These are phyloP conservation scores for Pseudoperonospora humuli DNA, from an alignment of 352 stramenopile species.

Conservation along the genomic window DNA sequence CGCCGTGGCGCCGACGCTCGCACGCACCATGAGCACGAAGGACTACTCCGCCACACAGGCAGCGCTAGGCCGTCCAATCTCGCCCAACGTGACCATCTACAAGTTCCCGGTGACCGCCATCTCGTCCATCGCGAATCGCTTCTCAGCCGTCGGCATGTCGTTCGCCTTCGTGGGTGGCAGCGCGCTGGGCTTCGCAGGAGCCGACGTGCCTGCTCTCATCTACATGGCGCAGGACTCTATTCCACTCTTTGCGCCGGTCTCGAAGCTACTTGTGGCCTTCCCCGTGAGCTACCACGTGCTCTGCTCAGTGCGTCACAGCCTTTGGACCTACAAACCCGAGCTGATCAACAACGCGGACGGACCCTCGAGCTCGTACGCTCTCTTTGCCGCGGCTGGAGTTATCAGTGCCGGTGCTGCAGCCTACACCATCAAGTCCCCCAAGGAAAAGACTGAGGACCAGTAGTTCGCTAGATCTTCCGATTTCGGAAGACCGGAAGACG, in stretches of 20 bases:
- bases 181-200: slow-evolving; percentile 64
- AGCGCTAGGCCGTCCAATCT: slow-evolving; percentile 86
- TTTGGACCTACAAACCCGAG: slow-evolving; percentile 89
- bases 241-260: slow-evolving; percentile 58
- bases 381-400: slow-evolving; percentile 42
- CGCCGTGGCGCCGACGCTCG: slow-evolving; percentile 18
- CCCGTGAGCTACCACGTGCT: slow-evolving; percentile 92
- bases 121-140: slow-evolving; percentile 92
- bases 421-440: slow-evolving; percentile 44
- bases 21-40: slow-evolving; percentile 25
- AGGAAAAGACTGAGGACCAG: slow-evolving; percentile 6
- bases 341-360: slow-evolving; percentile 66
- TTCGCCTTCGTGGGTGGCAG: slow-evolving; percentile 72
- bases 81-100: slow-evolving; percentile 96
- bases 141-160: slow-evolving; percentile 83
- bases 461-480: no score
- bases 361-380: slow-evolving; percentile 33
- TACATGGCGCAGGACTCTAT: slow-evolving; percentile 63
- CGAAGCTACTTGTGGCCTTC: slow-evolving; percentile 93
- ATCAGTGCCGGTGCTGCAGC: slow-evolving; percentile 36
- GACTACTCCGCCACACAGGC: slow-evolving; percentile 84
- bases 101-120: slow-evolving; percentile 89
- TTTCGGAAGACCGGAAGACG: no score
- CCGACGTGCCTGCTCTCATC: slow-evolving; percentile 73
- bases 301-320: slow-evolving; percentile 80